Evolutionary conservation across 2,329 filamentous ascomycete genomes (phyloP), one percentile per base, ranked within the genome.

Genomic region (Epichloe hybrida): DNA sequence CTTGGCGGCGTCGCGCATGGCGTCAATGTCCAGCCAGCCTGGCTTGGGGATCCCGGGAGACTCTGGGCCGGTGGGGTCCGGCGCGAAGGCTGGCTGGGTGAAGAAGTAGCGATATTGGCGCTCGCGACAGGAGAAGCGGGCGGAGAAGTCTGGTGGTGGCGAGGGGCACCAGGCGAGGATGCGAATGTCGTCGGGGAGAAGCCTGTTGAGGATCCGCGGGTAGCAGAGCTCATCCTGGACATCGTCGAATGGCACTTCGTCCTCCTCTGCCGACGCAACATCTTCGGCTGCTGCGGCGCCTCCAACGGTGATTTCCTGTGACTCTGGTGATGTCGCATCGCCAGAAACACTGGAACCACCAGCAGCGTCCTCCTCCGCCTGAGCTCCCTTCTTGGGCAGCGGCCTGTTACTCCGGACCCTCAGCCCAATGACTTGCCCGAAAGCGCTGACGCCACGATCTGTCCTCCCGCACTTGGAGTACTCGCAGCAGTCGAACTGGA

Each of bases 21-120:
- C 84, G 0, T 81, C 82, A 51, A 97, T 86, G 68, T 97, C 84
- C 6, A 98, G 77, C 81, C 85, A 93, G 36, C 89, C 90, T 56
- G 83, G 77, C 61, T 77, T 78, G 49, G 57, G 57, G 55, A 52
- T 39, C 21, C 54, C 51, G 34, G 35, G 39, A 46, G 42, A 47
- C 27, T 52, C 56, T 58, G 50, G 40, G 23, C 61, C 54, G 6
- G 62, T 54, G 2, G 66, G 66, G 4, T 79, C 73, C 0, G 88
- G 88, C 2, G 80, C 72, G 62, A 88, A 95, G 1, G 86, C 87
- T 0, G 93, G 93, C 64, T 96, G 88, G 0, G 93, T 97, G 72
- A 98, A 98, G 73, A 95, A 97, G 69, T 98, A 98, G 52, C 88
- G 83, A 71, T 98, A 98, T 57, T 86, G 84, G 21, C 93, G 79